Conservation (phyloP, 2,329 filamentous ascomycete genomes). For the Grosmannia huntii region DNA sequence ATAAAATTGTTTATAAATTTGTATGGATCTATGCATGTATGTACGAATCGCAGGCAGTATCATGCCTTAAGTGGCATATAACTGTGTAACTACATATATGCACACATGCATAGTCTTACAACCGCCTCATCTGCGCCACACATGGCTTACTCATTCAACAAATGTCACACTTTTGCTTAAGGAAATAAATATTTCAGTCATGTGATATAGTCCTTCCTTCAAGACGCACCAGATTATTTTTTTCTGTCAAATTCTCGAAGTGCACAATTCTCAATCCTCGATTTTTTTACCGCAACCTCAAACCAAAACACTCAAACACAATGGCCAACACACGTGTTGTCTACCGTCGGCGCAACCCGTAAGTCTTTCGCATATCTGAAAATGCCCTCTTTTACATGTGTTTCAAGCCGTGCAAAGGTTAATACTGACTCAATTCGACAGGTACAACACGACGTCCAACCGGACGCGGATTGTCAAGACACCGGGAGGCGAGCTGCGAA, state of each 20-base stretch:
- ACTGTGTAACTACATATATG: not conserved
- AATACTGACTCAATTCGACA: conserved; percentile 21
- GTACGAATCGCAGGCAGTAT: no score
- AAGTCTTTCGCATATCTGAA: conserved; percentile 18
- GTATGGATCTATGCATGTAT: no score
- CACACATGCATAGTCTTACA: not conserved
- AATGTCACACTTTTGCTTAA: not conserved
- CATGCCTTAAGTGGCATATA: no score
- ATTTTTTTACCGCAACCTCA: conserved; percentile 9
- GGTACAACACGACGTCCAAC: conserved; percentile 98
- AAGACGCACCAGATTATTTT: conserved; percentile 12
- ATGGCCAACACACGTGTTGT: conserved; percentile 49
- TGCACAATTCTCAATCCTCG: conserved; percentile 1
- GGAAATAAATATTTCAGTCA: conserved; percentile 3
- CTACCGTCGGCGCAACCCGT: conserved; percentile 71
- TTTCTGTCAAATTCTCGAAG: conserved; percentile 4
- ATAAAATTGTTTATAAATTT: not conserved
- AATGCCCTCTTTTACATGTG: not conserved
- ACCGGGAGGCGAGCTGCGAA: conserved; percentile 86
- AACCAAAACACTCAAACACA: conserved; percentile 31
- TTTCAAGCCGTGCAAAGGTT: not conserved
- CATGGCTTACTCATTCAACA: not conserved
- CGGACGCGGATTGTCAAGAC: conserved; percentile 93
- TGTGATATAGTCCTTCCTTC: conserved; percentile 8
- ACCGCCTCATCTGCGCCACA: not conserved